Conservation (phyloP, 1,284 basidiomycete species). For the Athelia psychrophila region DNA sequence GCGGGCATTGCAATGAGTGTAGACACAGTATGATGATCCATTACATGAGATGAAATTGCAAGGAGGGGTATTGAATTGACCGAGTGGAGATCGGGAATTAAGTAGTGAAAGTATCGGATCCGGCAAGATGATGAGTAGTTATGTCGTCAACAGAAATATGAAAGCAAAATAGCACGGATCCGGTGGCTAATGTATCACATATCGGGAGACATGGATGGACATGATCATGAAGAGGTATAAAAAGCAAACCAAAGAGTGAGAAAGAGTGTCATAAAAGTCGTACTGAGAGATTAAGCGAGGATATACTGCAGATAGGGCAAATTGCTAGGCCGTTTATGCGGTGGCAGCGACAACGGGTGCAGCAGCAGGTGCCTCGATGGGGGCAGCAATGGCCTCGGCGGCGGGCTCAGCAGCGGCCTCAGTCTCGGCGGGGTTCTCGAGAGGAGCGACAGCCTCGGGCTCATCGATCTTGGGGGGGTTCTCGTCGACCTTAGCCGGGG, state of each 20-base stretch:
- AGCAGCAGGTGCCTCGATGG: slow-evolving; percentile 19
- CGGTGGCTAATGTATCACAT: background rate
- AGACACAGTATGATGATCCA: too few relatives aligned
- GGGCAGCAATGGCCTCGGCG: slow-evolving; percentile 18
- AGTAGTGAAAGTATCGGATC: background rate
- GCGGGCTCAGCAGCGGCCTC: slow-evolving; percentile 32
- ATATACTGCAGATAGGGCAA: slow-evolving; percentile 13
- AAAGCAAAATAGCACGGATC: background rate
- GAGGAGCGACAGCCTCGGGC: slow-evolving; percentile 67
- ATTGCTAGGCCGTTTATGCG: slow-evolving; percentile 42
- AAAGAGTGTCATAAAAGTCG: slow-evolving; percentile 53
- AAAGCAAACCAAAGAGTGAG: slow-evolving; percentile 25
- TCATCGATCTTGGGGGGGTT: slow-evolving; percentile 78
- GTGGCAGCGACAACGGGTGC: slow-evolving; percentile 56
- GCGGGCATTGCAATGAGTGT: too few relatives aligned
- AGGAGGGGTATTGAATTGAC: slow-evolving; percentile 1
- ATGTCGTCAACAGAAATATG: background rate
- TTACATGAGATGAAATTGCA: background rate
- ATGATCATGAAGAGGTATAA: slow-evolving; percentile 1
- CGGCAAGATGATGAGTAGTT: background rate
- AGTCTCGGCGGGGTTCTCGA: slow-evolving; percentile 64
- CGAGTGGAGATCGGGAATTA: slow-evolving; percentile 1
- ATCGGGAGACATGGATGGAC: background rate
- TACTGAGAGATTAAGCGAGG: slow-evolving; percentile 33
- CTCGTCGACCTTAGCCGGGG: slow-evolving; percentile 83